Evolutionary conservation across 129 eudicot genomes (phyloP), one percentile per base, ranked within the genome.

Genomic region (Silybum marianum): DNA sequence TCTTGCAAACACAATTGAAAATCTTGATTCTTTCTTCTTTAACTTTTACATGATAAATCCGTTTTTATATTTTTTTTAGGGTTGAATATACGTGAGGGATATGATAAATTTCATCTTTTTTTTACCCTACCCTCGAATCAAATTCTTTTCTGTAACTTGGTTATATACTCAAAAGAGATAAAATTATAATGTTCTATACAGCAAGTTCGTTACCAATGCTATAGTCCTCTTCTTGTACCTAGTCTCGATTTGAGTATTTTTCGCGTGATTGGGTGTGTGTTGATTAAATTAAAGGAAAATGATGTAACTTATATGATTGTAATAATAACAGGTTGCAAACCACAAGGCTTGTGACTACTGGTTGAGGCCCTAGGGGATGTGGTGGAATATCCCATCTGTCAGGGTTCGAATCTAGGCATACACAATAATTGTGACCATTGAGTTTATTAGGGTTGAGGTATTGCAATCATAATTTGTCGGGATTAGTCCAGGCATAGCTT

Each of bases 1-100:
- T 79, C 87, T 58, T 89, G 93, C 90, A 86, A 85, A 86, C 46
- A 34, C 21, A 79, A 84, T 65, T 83, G 76, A 89, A 74, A 60
- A 39, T 58, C 48, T 77, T 62, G 58, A 77, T 70, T 83, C 76
- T 83, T 83, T 83, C 63, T 38, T 30, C 25, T 71, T 71, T 26
- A 38, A 26, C 73, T 78, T 42, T 62, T 72, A 78, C 70, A 76
- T 39, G 78, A 71, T 83, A 78, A 71, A 18, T 72, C 79, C 36
- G 23, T 71, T 69, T 30, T 74, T 60, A 60, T 18, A 32, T 4
- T 32, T 32, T 76, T 51, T 77, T 72, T 63, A 24, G 72, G 38
- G 72, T 11, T n/a, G 78, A 75, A 82, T 34, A 71, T 82, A 82
- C 78, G 19, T 21, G 48, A 40, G 81, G 80, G 75, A 68, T 28